Conservation (phyloP, 1,139 yeast species). For the Taphrina confusa region DNA sequence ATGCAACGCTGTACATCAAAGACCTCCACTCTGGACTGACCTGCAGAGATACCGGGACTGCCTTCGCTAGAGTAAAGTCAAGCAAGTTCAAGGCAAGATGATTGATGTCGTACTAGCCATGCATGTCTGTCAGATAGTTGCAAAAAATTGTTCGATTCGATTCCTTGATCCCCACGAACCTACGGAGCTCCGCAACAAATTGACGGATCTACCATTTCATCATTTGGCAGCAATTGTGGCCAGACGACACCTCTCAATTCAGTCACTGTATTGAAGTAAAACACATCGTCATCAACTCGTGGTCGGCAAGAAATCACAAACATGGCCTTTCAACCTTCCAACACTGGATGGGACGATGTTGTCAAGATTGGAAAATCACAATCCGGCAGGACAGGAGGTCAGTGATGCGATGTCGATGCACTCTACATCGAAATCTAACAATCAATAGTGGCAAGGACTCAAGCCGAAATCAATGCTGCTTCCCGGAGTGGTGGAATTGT, state of each 20-base stretch:
- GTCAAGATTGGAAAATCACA: conserved; percentile 29
- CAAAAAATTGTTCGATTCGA: conserved; percentile 5
- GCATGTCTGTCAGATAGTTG: too few species aligned
- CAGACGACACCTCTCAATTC: conserved; percentile 5
- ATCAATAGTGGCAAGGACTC: conserved; percentile 65
- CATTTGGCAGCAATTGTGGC: conserved; percentile 1
- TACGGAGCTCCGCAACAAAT: neutral
- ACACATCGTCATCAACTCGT: too few species aligned
- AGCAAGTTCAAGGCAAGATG: too few species aligned
- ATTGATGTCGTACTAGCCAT: too few species aligned
- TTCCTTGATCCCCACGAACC: neutral
- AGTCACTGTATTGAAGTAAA: too few species aligned
- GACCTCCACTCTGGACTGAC: too few species aligned
- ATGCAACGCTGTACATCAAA: too few species aligned
- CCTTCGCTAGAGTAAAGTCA: too few species aligned
- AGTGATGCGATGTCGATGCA: neutral
- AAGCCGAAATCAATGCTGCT: conserved; percentile 84
- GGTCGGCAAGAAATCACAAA: neutral
- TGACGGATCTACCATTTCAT: conserved; percentile 5
- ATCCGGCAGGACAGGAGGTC: conserved; percentile 28
- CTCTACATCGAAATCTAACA: neutral
- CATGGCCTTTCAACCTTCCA: conserved; percentile 21
- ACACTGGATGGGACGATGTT: conserved; percentile 35
- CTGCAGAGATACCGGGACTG: too few species aligned
- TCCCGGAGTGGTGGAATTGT: conserved; percentile 87